Percentiles rank a stretch among this genome's conserved stretches.
Conservation (phyloP, 495 filamentous ascomycete species). For the Talaromyces borbonicus region DNA sequence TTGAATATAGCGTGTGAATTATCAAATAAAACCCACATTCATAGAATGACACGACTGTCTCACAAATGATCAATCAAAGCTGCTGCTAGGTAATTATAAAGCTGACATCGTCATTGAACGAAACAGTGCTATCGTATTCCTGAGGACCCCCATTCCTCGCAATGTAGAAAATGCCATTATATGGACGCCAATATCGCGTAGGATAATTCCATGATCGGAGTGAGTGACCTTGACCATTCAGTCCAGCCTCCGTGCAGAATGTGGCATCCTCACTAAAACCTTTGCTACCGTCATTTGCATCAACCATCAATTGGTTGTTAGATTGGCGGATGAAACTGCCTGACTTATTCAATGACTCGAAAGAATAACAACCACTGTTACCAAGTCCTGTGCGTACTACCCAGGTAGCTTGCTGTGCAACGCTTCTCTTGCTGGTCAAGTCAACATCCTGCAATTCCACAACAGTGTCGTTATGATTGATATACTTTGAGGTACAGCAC, state of each 20-base stretch:
- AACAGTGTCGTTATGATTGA: slow-evolving; percentile 36
- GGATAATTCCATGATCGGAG: slow-evolving; percentile 47
- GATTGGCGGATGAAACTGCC: slow-evolving; percentile 44
- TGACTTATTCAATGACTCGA: slow-evolving; percentile 44
- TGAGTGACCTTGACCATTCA: slow-evolving; percentile 26
- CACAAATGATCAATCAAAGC: no score
- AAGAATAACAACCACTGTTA: slow-evolving; percentile 43
- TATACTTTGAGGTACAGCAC: slow-evolving; percentile 36
- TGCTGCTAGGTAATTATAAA: slow-evolving; percentile 14
- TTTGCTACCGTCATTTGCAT: slow-evolving; percentile 38
- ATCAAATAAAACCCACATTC: no score
- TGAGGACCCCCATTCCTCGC: slow-evolving; percentile 45
- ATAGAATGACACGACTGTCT: no score
- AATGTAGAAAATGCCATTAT: slow-evolving; percentile 12
- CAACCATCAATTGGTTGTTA: slow-evolving; percentile 32
- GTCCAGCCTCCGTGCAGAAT: slow-evolving; percentile 38
- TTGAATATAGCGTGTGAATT: no score
- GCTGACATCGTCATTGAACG: slow-evolving; percentile 43
- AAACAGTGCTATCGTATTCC: slow-evolving; percentile 32
- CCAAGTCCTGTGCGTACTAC: slow-evolving; percentile 40
- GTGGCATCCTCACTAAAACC: slow-evolving; percentile 45
- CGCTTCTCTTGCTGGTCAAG: slow-evolving; percentile 34
- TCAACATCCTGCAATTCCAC: slow-evolving; percentile 43
- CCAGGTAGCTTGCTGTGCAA: slow-evolving; percentile 44
- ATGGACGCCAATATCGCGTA: slow-evolving; percentile 45